These are phyloP conservation scores for Penicillium nordicum DNA, from an alignment of 2,329 filamentous ascomycete species.

Conservation along the genomic window DNA sequence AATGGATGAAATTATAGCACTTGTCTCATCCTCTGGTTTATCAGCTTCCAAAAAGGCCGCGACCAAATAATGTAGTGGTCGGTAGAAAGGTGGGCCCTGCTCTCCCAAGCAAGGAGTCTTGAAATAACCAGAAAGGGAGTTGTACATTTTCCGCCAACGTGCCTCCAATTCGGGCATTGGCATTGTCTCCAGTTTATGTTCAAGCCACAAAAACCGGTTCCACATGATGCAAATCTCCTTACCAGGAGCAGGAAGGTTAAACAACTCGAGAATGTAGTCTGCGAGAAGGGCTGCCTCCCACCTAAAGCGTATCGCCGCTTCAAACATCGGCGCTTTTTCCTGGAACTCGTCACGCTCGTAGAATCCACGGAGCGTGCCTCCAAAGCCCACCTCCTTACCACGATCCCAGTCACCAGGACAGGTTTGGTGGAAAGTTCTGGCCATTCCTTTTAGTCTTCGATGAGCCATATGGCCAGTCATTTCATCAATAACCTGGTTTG, in stretches of 20 bases:
- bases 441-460: no score
- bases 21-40: not conserved
- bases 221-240: conserved; percentile 10
- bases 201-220: not conserved
- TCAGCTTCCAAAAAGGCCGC: conserved; percentile 1
- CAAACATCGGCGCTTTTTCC: no score
- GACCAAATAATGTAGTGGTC: not conserved
- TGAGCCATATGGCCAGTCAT: no score
- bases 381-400: no score
- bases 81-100: conserved; percentile 1
- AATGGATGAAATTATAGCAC: not conserved
- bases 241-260: conserved; percentile 1
- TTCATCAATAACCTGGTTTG: no score
- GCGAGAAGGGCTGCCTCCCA: no score
- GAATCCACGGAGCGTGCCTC: no score
- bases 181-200: not conserved
- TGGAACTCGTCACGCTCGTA: no score
- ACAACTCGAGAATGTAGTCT: no score
- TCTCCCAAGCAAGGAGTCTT: not conserved
- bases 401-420: no score
- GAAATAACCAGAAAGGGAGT: not conserved
- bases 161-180: not conserved
- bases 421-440: no score
- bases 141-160: not conserved
- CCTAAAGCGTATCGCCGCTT: no score